Evolutionary conservation across 176 grass and related monocot genomes (phyloP).

Genomic region (Juncus inflexus): DNA sequence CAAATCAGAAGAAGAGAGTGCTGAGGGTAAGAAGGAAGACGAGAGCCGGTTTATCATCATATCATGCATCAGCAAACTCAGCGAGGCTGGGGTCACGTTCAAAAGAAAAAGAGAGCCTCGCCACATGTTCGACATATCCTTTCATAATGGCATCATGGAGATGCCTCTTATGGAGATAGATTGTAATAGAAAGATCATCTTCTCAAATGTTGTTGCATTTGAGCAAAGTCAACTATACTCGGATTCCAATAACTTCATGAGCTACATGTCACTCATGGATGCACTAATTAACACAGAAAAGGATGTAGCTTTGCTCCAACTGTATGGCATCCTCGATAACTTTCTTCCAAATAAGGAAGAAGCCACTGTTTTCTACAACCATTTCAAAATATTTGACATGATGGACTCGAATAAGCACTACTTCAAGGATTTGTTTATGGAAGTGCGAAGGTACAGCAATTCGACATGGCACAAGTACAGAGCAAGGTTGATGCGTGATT

Average conservation of each 20-base stretch:
- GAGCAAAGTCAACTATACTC: not conserved
- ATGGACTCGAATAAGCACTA: not conserved
- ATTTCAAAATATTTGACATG: not conserved
- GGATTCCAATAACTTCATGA: not conserved
- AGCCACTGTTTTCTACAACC: constrained; percentile 2
- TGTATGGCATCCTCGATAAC: not conserved
- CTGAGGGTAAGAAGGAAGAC: too few species aligned
- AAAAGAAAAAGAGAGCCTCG: not conserved
- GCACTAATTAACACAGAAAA: constrained; percentile 1
- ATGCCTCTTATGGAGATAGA: not conserved
- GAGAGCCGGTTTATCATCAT: not conserved
- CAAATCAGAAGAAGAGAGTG: not conserved
- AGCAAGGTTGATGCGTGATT: not conserved
- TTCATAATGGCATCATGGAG: not conserved
- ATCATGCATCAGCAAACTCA: constrained; percentile 28
- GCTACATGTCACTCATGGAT: constrained; percentile 29
- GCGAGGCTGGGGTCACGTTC: constrained; percentile 27
- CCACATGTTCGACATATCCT: not conserved
- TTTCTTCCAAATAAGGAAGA: not conserved
- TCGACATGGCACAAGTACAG: not conserved
- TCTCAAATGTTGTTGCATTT: not conserved
- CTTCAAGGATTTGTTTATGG: not conserved
- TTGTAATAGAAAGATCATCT: not conserved
- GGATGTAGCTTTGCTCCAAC: constrained; percentile 25
- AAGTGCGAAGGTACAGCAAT: not conserved